Conservation (phyloP, 768 basidiomycete genomes). For the Leccinum imitatum region DNA sequence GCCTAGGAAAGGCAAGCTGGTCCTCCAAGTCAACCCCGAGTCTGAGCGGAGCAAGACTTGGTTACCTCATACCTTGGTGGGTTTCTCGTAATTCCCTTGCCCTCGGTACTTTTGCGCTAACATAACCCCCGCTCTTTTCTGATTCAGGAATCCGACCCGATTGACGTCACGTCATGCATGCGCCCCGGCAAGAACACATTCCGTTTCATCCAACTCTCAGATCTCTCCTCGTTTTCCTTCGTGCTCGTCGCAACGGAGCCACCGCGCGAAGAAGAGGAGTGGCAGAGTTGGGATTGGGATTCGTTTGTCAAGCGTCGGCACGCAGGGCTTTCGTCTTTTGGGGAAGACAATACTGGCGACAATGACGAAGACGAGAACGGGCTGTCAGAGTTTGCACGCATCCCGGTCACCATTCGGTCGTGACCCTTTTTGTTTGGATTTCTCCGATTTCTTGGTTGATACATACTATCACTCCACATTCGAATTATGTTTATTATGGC, state of each 20-base stretch:
- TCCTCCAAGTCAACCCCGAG: conserved; percentile 46
- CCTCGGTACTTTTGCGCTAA: neutral
- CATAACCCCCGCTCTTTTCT: neutral
- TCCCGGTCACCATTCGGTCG: conserved; percentile 20
- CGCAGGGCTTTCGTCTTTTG: neutral
- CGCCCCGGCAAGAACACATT: conserved; percentile 47
- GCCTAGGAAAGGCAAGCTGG: conserved; percentile 46
- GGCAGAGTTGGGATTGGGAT: conserved; percentile 26
- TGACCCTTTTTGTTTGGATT: conserved; percentile 6
- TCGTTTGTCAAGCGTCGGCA: conserved; percentile 7
- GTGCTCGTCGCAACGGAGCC: conserved; percentile 40
- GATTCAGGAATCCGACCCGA: conserved; percentile 29
- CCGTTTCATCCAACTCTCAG: conserved; percentile 49
- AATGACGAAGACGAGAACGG: neutral
- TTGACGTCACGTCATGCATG: conserved; percentile 44
- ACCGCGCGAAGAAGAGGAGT: conserved; percentile 20
- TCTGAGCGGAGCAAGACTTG: conserved; percentile 36
- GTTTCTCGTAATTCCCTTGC: conserved; percentile 11
- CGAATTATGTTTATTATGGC: neutral
- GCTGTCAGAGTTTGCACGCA: conserved; percentile 21
- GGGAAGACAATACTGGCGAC: neutral
- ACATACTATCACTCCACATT: neutral
- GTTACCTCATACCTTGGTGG: conserved; percentile 46
- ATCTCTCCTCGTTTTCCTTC: conserved; percentile 43
- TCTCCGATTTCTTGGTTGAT: too few species aligned